Evolutionary conservation across 148 eudicot genomes (phyloP), one percentile per base, ranked within the genome.

Genomic region (Rhododendron ovatum): DNA sequence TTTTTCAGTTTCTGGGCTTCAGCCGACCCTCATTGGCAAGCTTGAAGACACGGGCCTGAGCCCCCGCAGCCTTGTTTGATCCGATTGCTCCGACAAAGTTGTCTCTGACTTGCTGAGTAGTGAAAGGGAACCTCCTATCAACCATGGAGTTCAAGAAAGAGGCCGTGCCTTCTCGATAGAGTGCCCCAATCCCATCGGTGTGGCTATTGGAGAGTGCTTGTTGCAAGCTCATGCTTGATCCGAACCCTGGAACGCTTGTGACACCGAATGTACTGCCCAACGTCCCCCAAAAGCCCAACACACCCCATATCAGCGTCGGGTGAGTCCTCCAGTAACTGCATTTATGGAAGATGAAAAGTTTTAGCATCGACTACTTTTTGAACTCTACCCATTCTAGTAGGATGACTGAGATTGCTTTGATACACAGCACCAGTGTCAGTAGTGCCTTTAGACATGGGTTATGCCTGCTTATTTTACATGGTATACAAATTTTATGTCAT

Each of bases 131-230:
- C 30, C 82, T 83, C 51, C 84, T 89, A 30, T 91, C 74, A 11
- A 92, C 93, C 92, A 97, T 88, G 24, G 98, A 94, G 92, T 97
- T 97, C 41, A 97, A 95, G 78, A 93, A 87, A 17, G 99, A 89
- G 78, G 98, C 99, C 0, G 98, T 90, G 20, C 94, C 99, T 90
- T 97, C 98, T n/a, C 98, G 87, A 90, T 93, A 97, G 14, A 97
- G 96, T 15, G 93, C 89, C 10, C 93, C 92, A 75, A 89, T 86
- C 18, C 94, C 98, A 84, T 97, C 98, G 1, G 86, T 79, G 1
- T 90, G 90, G 24, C 93, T 87, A 88, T 90, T 93, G 48, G 90
- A 88, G 5, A 97, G 93, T 5, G 96, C 96, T 84, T 95, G 85
- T 69, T 91, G 89, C 22, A 97, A 84, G 89, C 89, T 94, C 17